phyloP scores from a whole-genome alignment of 1,139 yeast species.

The Hyphopichia wangnamkhiaoensis region DNA sequence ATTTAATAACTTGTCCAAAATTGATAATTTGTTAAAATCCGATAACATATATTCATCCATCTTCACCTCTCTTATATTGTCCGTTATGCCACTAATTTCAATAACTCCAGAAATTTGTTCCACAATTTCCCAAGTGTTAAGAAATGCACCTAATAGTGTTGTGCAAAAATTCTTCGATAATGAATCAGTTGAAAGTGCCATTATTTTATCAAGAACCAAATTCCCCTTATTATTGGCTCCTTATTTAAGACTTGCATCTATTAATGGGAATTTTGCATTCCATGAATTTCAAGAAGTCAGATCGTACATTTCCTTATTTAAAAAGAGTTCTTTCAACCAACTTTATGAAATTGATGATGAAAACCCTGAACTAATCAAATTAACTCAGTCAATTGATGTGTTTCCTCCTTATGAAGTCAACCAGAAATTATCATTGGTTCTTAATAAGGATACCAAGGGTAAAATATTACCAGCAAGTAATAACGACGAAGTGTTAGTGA shows the following conservation, averaged over 20 bases:
- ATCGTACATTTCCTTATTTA: conserved; percentile 56
- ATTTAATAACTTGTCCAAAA: conserved; percentile 41
- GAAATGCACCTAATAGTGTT: conserved; percentile 55
- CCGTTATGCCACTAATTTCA: conserved; percentile 64
- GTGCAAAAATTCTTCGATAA: conserved; percentile 60
- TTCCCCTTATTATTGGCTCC: conserved; percentile 71
- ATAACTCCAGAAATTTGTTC: conserved; percentile 56
- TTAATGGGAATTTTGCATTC: conserved; percentile 67
- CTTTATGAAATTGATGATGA: conserved; percentile 51
- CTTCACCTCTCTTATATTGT: conserved; percentile 57
- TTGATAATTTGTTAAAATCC: conserved; percentile 47
- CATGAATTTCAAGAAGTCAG: conserved; percentile 59
- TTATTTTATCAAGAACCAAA: conserved; percentile 67
- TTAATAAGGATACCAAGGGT: conserved; percentile 65
- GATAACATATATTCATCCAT: conserved; percentile 60
- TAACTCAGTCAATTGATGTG: conserved; percentile 42
- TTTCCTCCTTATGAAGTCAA: conserved; percentile 52
- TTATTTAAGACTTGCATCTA: conserved; percentile 59
- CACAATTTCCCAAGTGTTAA: conserved; percentile 52
- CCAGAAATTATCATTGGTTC: conserved; percentile 45
- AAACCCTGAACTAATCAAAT: conserved; percentile 51
- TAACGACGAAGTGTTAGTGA: conserved; percentile 52
- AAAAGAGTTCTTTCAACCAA: conserved; percentile 34
- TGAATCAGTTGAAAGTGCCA: conserved; percentile 53
- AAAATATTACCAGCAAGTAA: conserved; percentile 56